phyloP scores from a whole-genome alignment of 768 basidiomycete species.

The Boletus pseudo-olivaceus region DNA sequence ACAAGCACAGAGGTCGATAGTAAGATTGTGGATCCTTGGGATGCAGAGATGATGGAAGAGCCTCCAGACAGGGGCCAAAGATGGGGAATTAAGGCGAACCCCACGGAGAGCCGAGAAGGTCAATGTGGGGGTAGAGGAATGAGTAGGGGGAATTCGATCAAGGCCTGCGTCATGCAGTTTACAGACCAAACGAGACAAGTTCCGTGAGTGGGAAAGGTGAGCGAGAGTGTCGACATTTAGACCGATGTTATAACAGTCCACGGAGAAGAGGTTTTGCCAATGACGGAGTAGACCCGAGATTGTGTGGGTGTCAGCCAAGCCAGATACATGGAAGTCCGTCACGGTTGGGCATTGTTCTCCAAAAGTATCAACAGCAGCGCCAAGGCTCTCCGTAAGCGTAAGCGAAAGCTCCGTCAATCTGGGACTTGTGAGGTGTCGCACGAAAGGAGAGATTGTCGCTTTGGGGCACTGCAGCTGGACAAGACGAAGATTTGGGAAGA shows the following conservation, averaged over 20 bases:
- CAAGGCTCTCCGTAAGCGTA: not conserved
- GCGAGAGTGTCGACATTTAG: not conserved
- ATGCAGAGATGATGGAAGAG: not conserved
- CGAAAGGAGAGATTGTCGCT: not conserved
- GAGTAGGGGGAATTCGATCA: not conserved
- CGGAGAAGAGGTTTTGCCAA: conserved; percentile 6
- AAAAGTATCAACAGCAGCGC: not conserved
- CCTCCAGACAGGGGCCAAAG: not conserved
- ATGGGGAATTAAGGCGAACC: not conserved
- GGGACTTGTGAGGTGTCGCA: conserved; percentile 7
- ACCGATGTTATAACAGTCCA: not conserved
- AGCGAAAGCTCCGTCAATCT: not conserved
- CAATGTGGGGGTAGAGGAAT: not conserved
- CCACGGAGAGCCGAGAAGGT: conserved; percentile 3
- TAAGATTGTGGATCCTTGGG: not conserved
- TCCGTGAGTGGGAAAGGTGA: conserved; percentile 2
- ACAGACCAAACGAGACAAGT: not conserved
- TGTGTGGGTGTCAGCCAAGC: not conserved
- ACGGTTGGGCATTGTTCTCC: conserved; percentile 1
- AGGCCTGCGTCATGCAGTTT: not conserved
- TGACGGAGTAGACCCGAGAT: conserved; percentile 3
- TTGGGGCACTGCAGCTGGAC: not conserved
- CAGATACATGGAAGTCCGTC: not conserved
- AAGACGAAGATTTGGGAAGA: conserved; percentile 12
- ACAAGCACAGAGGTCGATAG: not conserved